Base-by-base conservation (phyloP, 208 protist species). In the Acanthamoeba castellanii region DNA sequence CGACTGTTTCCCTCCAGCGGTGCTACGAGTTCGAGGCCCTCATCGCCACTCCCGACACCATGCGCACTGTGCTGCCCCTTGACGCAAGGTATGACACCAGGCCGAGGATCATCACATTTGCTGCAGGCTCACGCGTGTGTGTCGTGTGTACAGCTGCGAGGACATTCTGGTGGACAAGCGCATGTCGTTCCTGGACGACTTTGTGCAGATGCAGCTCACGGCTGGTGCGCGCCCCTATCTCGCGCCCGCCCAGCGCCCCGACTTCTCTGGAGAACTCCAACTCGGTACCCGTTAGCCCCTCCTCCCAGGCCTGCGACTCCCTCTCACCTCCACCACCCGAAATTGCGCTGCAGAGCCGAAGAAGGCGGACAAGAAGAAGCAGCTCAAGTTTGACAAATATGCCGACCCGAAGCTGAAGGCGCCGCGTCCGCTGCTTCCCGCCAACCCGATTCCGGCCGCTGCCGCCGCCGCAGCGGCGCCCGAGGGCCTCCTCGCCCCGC, bases 131-230 rank as follows among this genome's bases (percentile, higher is more conserved):
- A 78, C 70, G 34, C 64, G 18, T 37, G 13, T 68, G 61, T 68
- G 61, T 22, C 61, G 18, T 87, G 47, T 8, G n/a, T 47, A 3
- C 52, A 87, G 72, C 34, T 94, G 64, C n/a, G 64, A 84, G 34
- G 90, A 94, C 34, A 84, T 76, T 14, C 34, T 85, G 47, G 72
- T 94, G 70, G 92, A 94, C 59, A 8, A 94, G 47, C 37, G 78
- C 59, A 42, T 96, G 22, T 95, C 91, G 42, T 95, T 97, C 70
- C 87, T 97, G 6, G 94, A 97, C 57, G 61, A 47, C n/a, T 96
- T 76, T 50, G 96, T 97, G 52, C 84, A 70, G 76, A 57, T 34
- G 34, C 42, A 84, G 76, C 37, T 47, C 34, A 25, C 76, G 0
- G 47, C 76, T 3, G 45, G 52, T 4, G 84, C 84, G 6, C 32